A percentile compares a stretch with the other conserved stretches of the same genome.
These are phyloP conservation scores for Pelagophyceae sp. DNA, from an alignment of 352 stramenopile genomes.

Conservation along the genomic window DNA sequence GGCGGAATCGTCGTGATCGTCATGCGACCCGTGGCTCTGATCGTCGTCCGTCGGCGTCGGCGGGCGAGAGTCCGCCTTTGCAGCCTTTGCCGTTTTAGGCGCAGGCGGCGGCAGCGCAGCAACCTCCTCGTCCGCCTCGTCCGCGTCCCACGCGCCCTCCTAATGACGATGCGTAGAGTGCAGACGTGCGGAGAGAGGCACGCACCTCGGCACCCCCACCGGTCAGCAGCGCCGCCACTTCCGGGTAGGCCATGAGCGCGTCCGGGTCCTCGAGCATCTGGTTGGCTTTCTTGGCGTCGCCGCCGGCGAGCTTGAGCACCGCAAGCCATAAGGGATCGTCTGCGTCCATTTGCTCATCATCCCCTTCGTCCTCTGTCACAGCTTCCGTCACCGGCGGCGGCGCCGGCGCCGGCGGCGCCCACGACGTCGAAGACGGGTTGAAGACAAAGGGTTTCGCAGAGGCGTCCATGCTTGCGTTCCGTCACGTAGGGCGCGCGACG, in stretches of 20 bases:
- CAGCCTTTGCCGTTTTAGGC: constrained; percentile 1
- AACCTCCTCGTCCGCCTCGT: constrained; percentile 33
- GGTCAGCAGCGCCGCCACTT: constrained; percentile 44
- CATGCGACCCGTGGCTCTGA: background rate
- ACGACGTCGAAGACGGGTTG: constrained; percentile 24
- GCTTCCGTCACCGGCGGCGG: constrained; percentile 20
- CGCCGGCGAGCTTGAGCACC: constrained; percentile 56
- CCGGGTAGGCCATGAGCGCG: constrained; percentile 54
- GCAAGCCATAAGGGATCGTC: constrained; percentile 64
- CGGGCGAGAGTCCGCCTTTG: constrained; percentile 10
- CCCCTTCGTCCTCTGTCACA: constrained; percentile 22
- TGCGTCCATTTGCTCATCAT: constrained; percentile 55
- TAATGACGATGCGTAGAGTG: constrained; percentile 29
- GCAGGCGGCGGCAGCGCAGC: constrained; percentile 23
- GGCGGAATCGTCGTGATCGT: background rate
- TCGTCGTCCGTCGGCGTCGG: background rate
- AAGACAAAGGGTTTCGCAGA: constrained; percentile 27
- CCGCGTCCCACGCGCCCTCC: too few species aligned
- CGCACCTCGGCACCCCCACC: constrained; percentile 25
- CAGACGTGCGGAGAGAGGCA: constrained; percentile 25
- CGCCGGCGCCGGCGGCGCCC: constrained; percentile 28
- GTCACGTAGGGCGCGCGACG: too few species aligned
- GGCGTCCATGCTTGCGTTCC: constrained; percentile 32
- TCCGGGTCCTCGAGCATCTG: constrained; percentile 65
- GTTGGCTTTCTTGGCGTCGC: constrained; percentile 49